Evolutionary conservation across 2,329 filamentous ascomycete species (phyloP), one percentile per base, ranked within the genome.

Genomic region (Clonostachys chloroleuca): DNA sequence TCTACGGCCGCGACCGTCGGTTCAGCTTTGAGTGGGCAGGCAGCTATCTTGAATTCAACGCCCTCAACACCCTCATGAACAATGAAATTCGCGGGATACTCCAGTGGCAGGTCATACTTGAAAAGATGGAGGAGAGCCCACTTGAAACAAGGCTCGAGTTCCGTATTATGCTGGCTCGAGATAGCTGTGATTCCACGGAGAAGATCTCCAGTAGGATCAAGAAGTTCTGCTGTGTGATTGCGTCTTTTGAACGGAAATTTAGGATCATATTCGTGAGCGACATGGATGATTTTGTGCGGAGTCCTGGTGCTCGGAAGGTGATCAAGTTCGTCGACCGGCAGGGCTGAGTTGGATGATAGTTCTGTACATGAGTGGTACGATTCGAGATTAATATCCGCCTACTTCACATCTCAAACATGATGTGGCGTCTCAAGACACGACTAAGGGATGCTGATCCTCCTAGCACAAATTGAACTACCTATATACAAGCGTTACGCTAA

Each of bases 1-100:
- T 74, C 0, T 54, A 63, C 1, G 72, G 71, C 0, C 70, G 72
- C 1, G 68, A 74, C 45, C 56, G 53, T 2, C 61, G 68, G 1
- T 68, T 70, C 46, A 74, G 71, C 46, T 75, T 75, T 48, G 54
- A 64, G 6, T 70, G 68, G 63, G 64, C 62, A 17, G 68, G 60
- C 0, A 54, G 55, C 5, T 70, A 73, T 18, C 58, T 68, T 13
- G 63, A 70, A 2, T 68, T 73, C 24, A 50, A 56, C 0, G 56
- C 49, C 1, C 35, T 74, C 1, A 40, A 54, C 0, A 39, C 49
- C 0, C 12, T 65, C 1, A 55, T 67, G 43, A 52, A 51, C 1
- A 52, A 59, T 1, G 39, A 48, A 1, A 47, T 57, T 3, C 59
- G 49, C 5, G 62, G 62, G 0, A 46, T 74, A 3, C 45, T 74